phyloP scores from a whole-genome alignment of 768 basidiomycete genomes.

The Agaricus sinodeliciosus region DNA sequence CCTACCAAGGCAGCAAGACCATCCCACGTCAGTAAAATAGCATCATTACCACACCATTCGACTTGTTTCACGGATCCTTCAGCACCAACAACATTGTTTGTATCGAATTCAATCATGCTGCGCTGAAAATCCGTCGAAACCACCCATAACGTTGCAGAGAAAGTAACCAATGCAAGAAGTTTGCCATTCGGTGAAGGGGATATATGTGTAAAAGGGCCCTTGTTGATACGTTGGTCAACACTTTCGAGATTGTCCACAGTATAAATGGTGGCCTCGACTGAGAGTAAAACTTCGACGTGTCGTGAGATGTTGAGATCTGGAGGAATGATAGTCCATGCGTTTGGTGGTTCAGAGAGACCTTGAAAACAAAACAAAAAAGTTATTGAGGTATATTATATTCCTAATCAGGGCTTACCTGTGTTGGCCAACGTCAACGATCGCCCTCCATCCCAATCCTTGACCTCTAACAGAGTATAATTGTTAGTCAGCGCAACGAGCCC shows the following conservation, averaged over 20 bases:
- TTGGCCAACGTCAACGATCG: conserved; percentile 68
- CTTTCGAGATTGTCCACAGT: conserved; percentile 86
- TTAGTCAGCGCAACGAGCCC: conserved; percentile 85
- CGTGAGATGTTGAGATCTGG: conserved; percentile 86
- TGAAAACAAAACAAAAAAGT: background rate
- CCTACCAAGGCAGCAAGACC: conserved; percentile 78
- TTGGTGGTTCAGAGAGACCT: conserved; percentile 76
- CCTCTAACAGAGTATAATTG: conserved; percentile 70
- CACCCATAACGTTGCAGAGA: conserved; percentile 74
- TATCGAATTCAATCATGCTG: conserved; percentile 83
- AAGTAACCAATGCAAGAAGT: conserved; percentile 78
- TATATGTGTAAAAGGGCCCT: conserved; percentile 85
- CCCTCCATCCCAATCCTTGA: conserved; percentile 83
- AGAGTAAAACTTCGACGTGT: conserved; percentile 85
- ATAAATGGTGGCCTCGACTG: conserved; percentile 73
- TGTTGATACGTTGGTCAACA: conserved; percentile 80
- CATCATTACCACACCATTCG: conserved; percentile 97
- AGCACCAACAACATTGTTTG: conserved; percentile 43
- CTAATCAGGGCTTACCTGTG: conserved; percentile 46
- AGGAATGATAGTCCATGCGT: conserved; percentile 84
- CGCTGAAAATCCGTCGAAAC: conserved; percentile 93
- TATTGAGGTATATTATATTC: background rate
- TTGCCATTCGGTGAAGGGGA: conserved; percentile 93
- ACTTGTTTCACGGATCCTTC: conserved; percentile 62
- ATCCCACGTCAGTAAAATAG: conserved; percentile 83